Evolutionary conservation across 257 asterid genomes (phyloP).

Genomic region (Gardenia jasminoides): DNA sequence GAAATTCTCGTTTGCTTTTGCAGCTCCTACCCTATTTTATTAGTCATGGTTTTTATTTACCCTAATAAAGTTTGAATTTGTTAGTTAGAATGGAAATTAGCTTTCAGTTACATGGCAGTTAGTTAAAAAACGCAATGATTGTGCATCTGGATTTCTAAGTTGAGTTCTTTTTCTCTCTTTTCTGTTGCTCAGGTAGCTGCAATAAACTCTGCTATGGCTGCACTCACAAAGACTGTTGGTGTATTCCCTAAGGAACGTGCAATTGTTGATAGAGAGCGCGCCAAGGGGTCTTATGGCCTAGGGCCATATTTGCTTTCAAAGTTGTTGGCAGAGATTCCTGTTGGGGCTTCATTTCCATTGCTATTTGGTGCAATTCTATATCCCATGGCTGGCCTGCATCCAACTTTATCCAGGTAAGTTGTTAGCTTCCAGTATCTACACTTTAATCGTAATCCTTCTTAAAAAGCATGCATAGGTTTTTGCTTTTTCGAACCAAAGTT

Average conservation of each 20-base stretch:
- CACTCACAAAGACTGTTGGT: slow-evolving; percentile 95
- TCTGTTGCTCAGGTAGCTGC: slow-evolving; percentile 77
- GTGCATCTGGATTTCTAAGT: neutral
- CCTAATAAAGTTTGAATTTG: too few relatives aligned
- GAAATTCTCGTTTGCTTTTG: too few relatives aligned
- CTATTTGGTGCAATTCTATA: slow-evolving; percentile 87
- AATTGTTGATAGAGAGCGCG: slow-evolving; percentile 90
- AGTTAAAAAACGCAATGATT: too few relatives aligned
- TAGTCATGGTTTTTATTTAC: too few relatives aligned
- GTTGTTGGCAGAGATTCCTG: slow-evolving; percentile 87
- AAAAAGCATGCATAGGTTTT: too few relatives aligned
- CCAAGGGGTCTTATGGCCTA: slow-evolving; percentile 77
- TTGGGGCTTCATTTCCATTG: slow-evolving; percentile 95
- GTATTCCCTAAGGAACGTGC: slow-evolving; percentile 98
- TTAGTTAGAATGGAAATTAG: too few relatives aligned
- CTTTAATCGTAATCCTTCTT: too few relatives aligned
- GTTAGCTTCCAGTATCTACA: neutral
- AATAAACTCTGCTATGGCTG: slow-evolving; percentile 99
- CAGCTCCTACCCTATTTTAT: too few relatives aligned
- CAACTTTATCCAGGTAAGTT: slow-evolving; percentile 71
- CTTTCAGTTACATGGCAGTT: too few relatives aligned
- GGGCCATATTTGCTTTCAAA: slow-evolving; percentile 94
- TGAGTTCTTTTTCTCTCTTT: slow-evolving; percentile 1
- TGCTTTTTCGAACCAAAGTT: too few relatives aligned
- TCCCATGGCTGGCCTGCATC: slow-evolving; percentile 96